Conservation (phyloP, 2,329 filamentous ascomycete genomes). For the Aspergillus brasiliensis region DNA sequence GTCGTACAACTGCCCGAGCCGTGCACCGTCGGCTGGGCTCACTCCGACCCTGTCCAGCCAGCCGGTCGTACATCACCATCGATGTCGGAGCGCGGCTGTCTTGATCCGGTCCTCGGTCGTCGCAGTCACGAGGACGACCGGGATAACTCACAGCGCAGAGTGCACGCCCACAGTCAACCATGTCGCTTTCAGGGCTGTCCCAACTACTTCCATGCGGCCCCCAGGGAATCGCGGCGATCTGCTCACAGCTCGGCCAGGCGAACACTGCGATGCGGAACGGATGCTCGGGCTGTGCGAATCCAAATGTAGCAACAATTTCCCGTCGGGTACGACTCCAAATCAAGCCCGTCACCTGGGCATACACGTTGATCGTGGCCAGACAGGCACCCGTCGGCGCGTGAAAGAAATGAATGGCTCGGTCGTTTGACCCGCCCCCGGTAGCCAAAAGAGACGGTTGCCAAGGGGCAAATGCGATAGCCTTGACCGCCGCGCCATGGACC, state of each 20-base stretch:
- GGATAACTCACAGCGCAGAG: conserved; percentile 88
- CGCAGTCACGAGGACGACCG: conserved; percentile 54
- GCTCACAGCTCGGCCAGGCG: conserved; percentile 87
- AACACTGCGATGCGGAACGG: conserved; percentile 88
- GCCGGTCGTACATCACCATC: conserved; percentile 9
- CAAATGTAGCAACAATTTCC: conserved; percentile 92
- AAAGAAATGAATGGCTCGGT: conserved; percentile 95
- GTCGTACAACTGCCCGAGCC: conserved; percentile 28
- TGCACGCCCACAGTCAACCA: conserved; percentile 54
- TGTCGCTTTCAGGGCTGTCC: conserved; percentile 28
- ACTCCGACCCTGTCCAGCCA: conserved; percentile 3
- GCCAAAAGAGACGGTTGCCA: conserved; percentile 88
- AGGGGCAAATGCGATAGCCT: conserved; percentile 94
- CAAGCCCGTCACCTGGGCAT: conserved; percentile 88
- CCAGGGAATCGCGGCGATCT: conserved; percentile 85
- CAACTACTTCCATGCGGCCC: conserved; percentile 54
- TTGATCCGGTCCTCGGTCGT: conserved; percentile 12
- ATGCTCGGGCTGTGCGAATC: conserved; percentile 89
- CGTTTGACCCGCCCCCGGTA: conserved; percentile 89
- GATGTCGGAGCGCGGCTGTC: conserved; percentile 17
- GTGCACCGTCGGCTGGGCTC: conserved; percentile 15
- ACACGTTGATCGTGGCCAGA: conserved; percentile 87
- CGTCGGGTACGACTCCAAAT: conserved; percentile 84
- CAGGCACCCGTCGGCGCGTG: conserved; percentile 80
- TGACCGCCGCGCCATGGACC: conserved; percentile 83